Evolutionary conservation across 352 stramenopile genomes (phyloP).

Genomic region (Blastocystis sp.): DNA sequence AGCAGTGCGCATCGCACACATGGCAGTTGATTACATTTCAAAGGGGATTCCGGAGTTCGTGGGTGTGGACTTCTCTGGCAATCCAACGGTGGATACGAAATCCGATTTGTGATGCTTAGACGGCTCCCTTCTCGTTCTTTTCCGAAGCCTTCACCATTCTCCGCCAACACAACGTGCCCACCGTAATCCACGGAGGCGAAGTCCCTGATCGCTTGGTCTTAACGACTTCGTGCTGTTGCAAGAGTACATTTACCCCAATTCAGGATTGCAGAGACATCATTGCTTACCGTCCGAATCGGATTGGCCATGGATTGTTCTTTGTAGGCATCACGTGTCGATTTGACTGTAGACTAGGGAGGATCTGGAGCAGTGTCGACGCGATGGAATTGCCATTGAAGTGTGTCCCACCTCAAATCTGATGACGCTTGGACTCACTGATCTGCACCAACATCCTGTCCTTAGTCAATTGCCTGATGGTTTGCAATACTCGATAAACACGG

Average conservation of each 20-base stretch:
- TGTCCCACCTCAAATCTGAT: conserved; percentile 56
- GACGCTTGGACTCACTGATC: conserved; percentile 6
- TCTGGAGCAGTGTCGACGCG: neutral
- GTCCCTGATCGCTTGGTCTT: conserved; percentile 17
- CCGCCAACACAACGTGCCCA: neutral
- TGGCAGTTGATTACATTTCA: conserved; percentile 29
- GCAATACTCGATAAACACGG: conserved; percentile 40
- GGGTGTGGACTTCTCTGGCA: conserved; percentile 30
- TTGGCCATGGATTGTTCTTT: conserved; percentile 43
- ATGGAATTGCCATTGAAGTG: conserved; percentile 29
- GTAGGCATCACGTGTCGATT: neutral
- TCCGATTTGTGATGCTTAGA: neutral
- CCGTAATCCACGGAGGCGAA: conserved; percentile 33
- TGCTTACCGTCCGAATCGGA: conserved; percentile 6
- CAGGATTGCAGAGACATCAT: conserved; percentile 38
- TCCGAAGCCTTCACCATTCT: neutral
- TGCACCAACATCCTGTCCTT: conserved; percentile 17
- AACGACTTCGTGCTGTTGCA: conserved; percentile 13
- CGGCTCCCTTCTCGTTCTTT: conserved; percentile 41
- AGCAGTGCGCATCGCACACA: conserved; percentile 5
- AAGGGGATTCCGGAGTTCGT: neutral
- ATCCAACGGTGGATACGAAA: neutral
- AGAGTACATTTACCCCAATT: neutral
- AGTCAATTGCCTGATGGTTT: neutral
- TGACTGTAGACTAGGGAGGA: conserved; percentile 11